Conservation (phyloP, 495 filamentous ascomycete species). For the Lasiosphaeris hirsuta region DNA sequence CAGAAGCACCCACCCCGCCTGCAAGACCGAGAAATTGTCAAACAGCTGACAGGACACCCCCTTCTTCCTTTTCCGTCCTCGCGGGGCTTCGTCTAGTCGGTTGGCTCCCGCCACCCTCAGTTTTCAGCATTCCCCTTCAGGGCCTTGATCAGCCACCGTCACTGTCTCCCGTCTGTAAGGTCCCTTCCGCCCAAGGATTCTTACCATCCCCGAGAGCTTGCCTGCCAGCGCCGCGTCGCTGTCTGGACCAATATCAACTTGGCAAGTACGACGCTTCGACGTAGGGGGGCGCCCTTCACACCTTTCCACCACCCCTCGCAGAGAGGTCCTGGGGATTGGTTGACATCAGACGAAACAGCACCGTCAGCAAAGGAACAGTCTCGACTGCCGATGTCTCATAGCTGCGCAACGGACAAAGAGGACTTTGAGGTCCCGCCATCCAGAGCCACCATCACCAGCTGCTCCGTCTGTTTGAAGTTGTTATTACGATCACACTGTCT, state of each 20-base stretch:
- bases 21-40: slow-evolving; percentile 3
- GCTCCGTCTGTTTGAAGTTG: slow-evolving; percentile 22
- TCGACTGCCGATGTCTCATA: slow-evolving; percentile 20
- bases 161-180: slow-evolving; percentile 1
- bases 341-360: slow-evolving; percentile 2
- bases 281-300: slow-evolving; percentile 31
- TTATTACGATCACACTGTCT: slow-evolving; percentile 12
- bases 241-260: slow-evolving; percentile 9
- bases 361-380: slow-evolving; percentile 12
- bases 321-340: slow-evolving; percentile 2
- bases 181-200: slow-evolving; percentile 32
- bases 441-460: slow-evolving; percentile 15
- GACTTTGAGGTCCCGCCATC: slow-evolving; percentile 15
- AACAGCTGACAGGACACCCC: background rate
- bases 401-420: slow-evolving; percentile 25
- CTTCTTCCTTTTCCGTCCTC: slow-evolving; percentile 2
- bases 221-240: background rate
- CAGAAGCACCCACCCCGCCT: slow-evolving; percentile 2
- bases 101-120: slow-evolving; percentile 1
- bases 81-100: background rate
- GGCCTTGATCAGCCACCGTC: slow-evolving; percentile 6
- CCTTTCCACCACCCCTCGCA: slow-evolving; percentile 1
- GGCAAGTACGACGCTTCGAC: background rate
- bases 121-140: background rate
- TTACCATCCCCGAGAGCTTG: slow-evolving; percentile 8